Percentiles rank a stretch among this genome's conserved stretches.
phyloP scores from a whole-genome alignment of 805 yeast genomes.

The Tetrapisispora taiwanensis region DNA sequence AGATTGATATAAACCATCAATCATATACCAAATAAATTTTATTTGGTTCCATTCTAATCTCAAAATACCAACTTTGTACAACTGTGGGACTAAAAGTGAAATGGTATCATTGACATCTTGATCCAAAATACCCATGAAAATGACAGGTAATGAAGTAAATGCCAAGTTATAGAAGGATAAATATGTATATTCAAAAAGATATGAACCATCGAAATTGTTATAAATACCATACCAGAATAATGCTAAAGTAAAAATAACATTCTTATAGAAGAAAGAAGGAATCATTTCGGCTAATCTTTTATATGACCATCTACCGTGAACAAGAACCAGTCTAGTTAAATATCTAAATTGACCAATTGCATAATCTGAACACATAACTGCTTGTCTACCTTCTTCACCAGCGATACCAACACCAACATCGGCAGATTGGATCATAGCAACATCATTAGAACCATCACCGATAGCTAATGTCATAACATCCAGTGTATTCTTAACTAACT shows the following conservation, averaged over 20 bases:
- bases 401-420: slow-evolving; percentile 85
- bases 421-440: slow-evolving; percentile 84
- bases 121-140: slow-evolving; percentile 66
- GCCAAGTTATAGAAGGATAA: slow-evolving; percentile 77
- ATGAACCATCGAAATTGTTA: slow-evolving; percentile 69
- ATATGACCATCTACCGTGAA: slow-evolving; percentile 83
- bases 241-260: slow-evolving; percentile 64
- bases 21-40: slow-evolving; percentile 65
- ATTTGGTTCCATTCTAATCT: slow-evolving; percentile 62
- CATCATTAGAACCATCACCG: slow-evolving; percentile 87
- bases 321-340: slow-evolving; percentile 52
- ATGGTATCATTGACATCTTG: slow-evolving; percentile 69
- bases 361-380: slow-evolving; percentile 81
- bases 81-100: slow-evolving; percentile 61
- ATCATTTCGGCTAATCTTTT: slow-evolving; percentile 76
- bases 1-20: slow-evolving; percentile 74
- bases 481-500: slow-evolving; percentile 59
- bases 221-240: slow-evolving; percentile 74
- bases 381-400: slow-evolving; percentile 87
- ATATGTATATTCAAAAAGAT: slow-evolving; percentile 68
- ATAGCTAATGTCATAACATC: slow-evolving; percentile 80
- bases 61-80: slow-evolving; percentile 63
- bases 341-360: slow-evolving; percentile 81
- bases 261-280: slow-evolving; percentile 72
- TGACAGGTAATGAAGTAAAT: slow-evolving; percentile 72